Base-by-base conservation (phyloP, 176 grass and related monocot species). In the Alopecurus myosuroides region DNA sequence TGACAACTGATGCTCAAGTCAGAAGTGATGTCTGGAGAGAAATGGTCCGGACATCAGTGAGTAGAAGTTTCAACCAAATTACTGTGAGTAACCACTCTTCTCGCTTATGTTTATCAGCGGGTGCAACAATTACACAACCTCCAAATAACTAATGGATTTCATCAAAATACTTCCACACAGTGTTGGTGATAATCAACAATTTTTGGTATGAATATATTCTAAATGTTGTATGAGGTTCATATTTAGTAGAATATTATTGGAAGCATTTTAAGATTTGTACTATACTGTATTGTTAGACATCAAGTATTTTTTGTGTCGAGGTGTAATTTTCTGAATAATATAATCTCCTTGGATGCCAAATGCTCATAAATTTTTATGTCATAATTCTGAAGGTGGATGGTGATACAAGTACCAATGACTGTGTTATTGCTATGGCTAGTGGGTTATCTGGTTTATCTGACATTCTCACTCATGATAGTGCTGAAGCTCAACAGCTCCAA, bases 331-430 rank as follows among this genome's bases (percentile, higher is more conserved):
- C 11, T n/a, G n/a, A n/a, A n/a, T n/a, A n/a, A n/a, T 62, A 73
- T 39, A 1, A 48, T 79, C 44, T 62, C 79, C 52, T 79, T 85
- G 13, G 18, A 48, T 76, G 23, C 8, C 1, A 28, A 44, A 87
- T 50, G 49, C 50, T 51, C 55, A 46, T 64, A 61, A 83, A 70
- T 22, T 36, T 79, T 46, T 67, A 31, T 86, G 55, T 39, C n/a
- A 18, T 85, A 56, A 84, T 86, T 74, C 9, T 92, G 68, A 90
- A 98, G 96, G 93, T 98, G 74, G 96, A 98, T 94, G 93, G 93
- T 90, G 96, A 98, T 92, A 95, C 96, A 56, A 98, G 96, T 85
- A 98, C 96, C 33, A 98, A 98, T 90, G 96, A 98, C 82, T 98
- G 93, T 90, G 85, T 95, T 72, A 86, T 98, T 87, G 93, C 96